These are phyloP conservation scores for Bipolaris bicolor DNA, from an alignment of 2,329 filamentous ascomycete species.

Conservation along the genomic window DNA sequence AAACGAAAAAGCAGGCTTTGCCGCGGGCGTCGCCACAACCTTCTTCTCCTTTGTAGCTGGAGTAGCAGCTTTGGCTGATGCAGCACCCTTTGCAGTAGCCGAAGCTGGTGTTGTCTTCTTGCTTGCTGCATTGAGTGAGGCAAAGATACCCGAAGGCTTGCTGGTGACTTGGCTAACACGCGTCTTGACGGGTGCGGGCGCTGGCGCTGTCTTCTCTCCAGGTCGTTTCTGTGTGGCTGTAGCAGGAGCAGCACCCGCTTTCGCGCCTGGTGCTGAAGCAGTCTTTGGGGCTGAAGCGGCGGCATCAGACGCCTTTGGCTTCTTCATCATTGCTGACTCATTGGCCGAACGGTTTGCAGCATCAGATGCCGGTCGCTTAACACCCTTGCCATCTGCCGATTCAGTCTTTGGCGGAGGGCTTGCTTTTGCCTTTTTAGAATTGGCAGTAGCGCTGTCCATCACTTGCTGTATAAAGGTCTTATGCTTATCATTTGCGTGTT, in stretches of 20 bases:
- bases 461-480: slow-evolving; percentile 67
- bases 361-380: slow-evolving; percentile 40
- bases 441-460: slow-evolving; percentile 52
- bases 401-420: slow-evolving; percentile 36
- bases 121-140: slow-evolving; percentile 53
- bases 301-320: slow-evolving; percentile 37
- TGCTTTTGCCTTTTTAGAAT: slow-evolving; percentile 48
- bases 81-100: slow-evolving; percentile 29
- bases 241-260: slow-evolving; percentile 16
- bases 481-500: slow-evolving; percentile 69
- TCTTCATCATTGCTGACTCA: slow-evolving; percentile 35
- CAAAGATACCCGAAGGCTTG: slow-evolving; percentile 55
- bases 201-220: slow-evolving; percentile 34
- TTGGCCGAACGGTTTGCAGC: slow-evolving; percentile 22
- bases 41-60: slow-evolving; percentile 39
- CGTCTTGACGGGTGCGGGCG: slow-evolving; percentile 37
- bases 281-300: slow-evolving; percentile 29
- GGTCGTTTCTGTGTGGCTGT: slow-evolving; percentile 34
- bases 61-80: slow-evolving; percentile 34
- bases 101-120: slow-evolving; percentile 50
- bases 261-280: slow-evolving; percentile 10
- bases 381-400: slow-evolving; percentile 34
- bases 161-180: slow-evolving; percentile 49
- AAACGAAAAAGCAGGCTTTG: slow-evolving; percentile 49
- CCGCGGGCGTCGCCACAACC: slow-evolving; percentile 23